These are phyloP conservation scores for Ganoderma meredithae DNA, from an alignment of 1,284 basidiomycete genomes.

Conservation along the genomic window DNA sequence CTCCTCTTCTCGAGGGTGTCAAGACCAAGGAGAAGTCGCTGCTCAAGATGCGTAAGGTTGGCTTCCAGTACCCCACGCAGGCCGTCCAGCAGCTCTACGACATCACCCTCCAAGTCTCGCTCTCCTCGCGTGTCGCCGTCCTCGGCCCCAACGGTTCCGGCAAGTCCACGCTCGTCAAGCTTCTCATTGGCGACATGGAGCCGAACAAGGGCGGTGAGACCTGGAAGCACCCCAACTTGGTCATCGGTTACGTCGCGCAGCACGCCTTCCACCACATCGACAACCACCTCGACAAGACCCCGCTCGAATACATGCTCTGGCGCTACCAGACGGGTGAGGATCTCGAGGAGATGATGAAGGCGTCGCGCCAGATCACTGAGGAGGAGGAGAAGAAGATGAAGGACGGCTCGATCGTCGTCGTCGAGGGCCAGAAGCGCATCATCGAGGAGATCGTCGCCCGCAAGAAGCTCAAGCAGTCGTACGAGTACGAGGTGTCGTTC, in stretches of 20 bases:
- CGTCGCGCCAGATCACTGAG: constrained; percentile 85
- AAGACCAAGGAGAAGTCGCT: constrained; percentile 99
- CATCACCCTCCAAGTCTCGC: constrained; percentile 95
- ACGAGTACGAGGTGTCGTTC: constrained; percentile 97
- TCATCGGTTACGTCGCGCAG: constrained; percentile 98
- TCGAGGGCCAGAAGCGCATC: constrained; percentile 93
- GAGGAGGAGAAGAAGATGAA: constrained; percentile 97
- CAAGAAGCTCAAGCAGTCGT: constrained; percentile 99
- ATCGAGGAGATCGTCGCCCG: constrained; percentile 93
- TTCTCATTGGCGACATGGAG: constrained; percentile 97
- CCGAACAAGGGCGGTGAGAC: constrained; percentile 96
- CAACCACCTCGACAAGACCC: constrained; percentile 97
- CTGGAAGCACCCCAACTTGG: constrained; percentile 99
- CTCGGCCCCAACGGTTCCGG: constrained; percentile 98
- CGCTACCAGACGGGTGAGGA: constrained; percentile 99
- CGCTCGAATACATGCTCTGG: constrained; percentile 98
- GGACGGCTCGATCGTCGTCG: constrained; percentile 86
- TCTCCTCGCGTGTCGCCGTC: constrained; percentile 96
- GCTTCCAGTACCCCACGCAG: constrained; percentile 94
- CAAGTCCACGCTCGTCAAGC: constrained; percentile 98
- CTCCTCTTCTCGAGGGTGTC: constrained; percentile 97
- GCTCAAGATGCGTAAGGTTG: constrained; percentile 97
- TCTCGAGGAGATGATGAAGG: constrained; percentile 95
- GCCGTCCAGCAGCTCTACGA: constrained; percentile 91
- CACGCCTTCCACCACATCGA: constrained; percentile 99